A percentile compares a stretch with the other conserved stretches of the same genome.
Evolutionary conservation across 2,329 filamentous ascomycete species (phyloP).

Genomic region (Xylaria polymorpha): DNA sequence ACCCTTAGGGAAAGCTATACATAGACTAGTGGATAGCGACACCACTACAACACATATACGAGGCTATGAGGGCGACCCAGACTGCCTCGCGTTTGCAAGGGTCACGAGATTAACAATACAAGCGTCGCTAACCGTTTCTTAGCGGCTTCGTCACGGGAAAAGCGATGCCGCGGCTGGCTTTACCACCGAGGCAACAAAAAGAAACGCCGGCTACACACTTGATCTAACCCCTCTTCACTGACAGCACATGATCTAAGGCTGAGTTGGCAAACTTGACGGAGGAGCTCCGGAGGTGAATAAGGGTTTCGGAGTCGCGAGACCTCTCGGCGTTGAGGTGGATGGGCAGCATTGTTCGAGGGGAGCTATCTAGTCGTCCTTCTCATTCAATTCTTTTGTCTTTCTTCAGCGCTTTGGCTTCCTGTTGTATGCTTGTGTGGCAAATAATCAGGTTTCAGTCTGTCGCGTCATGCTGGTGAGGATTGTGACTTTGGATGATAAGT

Average conservation of each 20-base stretch:
- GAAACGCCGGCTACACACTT: not conserved
- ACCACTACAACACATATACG: too few relatives aligned
- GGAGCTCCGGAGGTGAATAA: not conserved
- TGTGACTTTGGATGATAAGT: too few relatives aligned
- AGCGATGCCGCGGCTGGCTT: not conserved
- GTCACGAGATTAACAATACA: not conserved
- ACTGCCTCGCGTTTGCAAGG: not conserved
- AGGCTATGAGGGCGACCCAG: too few relatives aligned
- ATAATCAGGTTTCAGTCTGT: too few relatives aligned
- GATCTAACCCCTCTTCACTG: not conserved
- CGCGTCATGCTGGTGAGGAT: too few relatives aligned
- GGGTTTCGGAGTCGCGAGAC: too few relatives aligned
- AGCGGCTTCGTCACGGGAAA: not conserved
- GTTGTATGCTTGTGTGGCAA: too few relatives aligned
- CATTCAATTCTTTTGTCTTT: too few relatives aligned
- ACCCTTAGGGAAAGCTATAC: not conserved
- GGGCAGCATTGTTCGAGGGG: not conserved
- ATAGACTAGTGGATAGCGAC: slow-evolving; percentile 6
- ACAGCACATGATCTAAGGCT: not conserved
- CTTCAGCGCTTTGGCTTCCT: too few relatives aligned
- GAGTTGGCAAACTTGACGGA: not conserved
- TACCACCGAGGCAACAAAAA: not conserved
- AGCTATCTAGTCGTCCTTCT: too few relatives aligned
- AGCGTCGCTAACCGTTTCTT: not conserved
- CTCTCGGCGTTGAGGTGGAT: not conserved